Evolutionary conservation across 1,139 yeast genomes (phyloP), one percentile per base, ranked within the genome.

Genomic region (Wickerhamomyces sp.): DNA sequence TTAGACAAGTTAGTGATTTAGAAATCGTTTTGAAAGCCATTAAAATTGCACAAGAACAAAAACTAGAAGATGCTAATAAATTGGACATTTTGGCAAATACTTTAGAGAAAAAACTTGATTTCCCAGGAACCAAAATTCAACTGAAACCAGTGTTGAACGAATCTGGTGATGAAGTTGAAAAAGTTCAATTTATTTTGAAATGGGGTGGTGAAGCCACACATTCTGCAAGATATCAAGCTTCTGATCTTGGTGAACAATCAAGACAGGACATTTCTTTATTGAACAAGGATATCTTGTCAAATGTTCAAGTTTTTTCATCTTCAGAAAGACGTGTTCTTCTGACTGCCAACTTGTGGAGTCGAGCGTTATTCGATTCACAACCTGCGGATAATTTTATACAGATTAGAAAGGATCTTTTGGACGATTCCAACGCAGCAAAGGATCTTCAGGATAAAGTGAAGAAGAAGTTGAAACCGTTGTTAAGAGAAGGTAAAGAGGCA

Each of bases 181-280:
- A 93, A 55, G 96, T 91, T 16, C 98, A 93, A 60, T 78, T 93
- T 44, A 93, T 91, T 44, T 68, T 91, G 51, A 93, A 93, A 58
- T 93, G 98, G 98, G 98, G 98, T 50, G 99, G 99, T 46, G 99
- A 93, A 59, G 96, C 98, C 9, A 93, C 99, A 2, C 99, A 93
- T 58, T 88, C 97, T 9, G 97, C 98, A 1, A 75, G 82, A 41
- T 85, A 87, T 57, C 99, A 93, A 63, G 95, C 96, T 1, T 72
- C 81, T 21, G 99, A 93, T 61, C 75, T 91, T 16, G 99, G 98
- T 36, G 97, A 91, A 51, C 96, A 89, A 60, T 74, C 84, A 64
- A 78, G 98, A 51, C 96, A 91, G 58, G 95, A 93, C 55, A 73
- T 89, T 51, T 79, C 86, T 55, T 70, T 93, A 40, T 69, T 93